Conservation (phyloP, 2,329 filamentous ascomycete genomes). For the Xylariaceae sp. region DNA sequence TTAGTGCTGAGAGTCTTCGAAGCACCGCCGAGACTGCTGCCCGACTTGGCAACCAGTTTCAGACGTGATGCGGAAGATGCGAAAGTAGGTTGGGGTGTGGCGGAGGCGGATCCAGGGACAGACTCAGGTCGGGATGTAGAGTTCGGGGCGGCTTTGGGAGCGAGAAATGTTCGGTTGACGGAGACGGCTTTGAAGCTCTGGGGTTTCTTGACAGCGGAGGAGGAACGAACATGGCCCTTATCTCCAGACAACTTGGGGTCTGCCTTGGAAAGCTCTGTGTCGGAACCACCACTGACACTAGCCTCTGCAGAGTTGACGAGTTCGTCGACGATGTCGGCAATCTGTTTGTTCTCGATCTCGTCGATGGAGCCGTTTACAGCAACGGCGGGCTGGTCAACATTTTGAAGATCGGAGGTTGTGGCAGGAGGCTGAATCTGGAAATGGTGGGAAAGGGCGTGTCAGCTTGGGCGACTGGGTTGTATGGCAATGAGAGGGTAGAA, state of each 20-base stretch:
- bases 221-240: constrained; percentile 55
- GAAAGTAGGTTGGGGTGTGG: constrained; percentile 44
- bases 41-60: constrained; percentile 72
- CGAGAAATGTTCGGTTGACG: constrained; percentile 78
- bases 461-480: too few relatives aligned
- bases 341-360: constrained; percentile 55
- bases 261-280: constrained; percentile 66
- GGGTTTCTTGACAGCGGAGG: constrained; percentile 66
- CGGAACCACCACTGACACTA: constrained; percentile 70
- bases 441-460: background rate
- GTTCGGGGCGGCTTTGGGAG: constrained; percentile 57
- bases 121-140: constrained; percentile 48
- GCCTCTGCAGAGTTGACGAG: constrained; percentile 60
- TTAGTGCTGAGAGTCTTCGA: constrained; percentile 47
- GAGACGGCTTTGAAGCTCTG: constrained; percentile 80
- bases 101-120: constrained; percentile 39
- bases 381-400: constrained; percentile 44
- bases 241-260: constrained; percentile 54
- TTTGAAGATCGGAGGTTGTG: constrained; percentile 36
- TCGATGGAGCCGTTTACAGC: constrained; percentile 49
- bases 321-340: constrained; percentile 54
- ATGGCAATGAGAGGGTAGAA: constrained; percentile 1
- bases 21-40: constrained; percentile 54
- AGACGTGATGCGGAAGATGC: constrained; percentile 57
- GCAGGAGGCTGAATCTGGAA: constrained; percentile 12